Evolutionary conservation across 164 flowering plant species (phyloP), one percentile per base, ranked within the genome.

Genomic region (Tetrastigma voinierianum): DNA sequence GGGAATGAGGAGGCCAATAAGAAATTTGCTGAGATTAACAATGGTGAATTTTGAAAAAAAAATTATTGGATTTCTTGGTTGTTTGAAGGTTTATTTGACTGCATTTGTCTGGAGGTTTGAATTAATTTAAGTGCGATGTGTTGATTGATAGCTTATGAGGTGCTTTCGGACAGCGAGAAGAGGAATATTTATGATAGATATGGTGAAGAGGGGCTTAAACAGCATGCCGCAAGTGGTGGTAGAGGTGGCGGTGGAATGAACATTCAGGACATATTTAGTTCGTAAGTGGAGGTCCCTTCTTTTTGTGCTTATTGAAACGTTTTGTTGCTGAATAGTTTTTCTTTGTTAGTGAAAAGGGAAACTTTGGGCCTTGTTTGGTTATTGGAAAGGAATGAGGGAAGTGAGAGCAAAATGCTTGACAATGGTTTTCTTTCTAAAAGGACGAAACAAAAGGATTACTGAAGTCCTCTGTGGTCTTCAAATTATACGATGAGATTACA

Each of bases 1-100:
- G 99, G 97, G n/a, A 96, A 93, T 66, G 99, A 93, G 67, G 99
- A 96, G 75, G 98, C 99, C 2, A 91, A 83, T 67, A 91, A 86
- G 84, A 80, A 61, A 81, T 96, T 96, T 62, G 90, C 98, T 0
- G 99, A 96, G 73, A 96, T 96, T 55, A 96, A 71, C 62, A 96
- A 96, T 72, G 99, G 99, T 95, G 81, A 14, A 40, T 18, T 57
- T 59, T n/a, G 9, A 21, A 14, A n/a, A n/a, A n/a, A n/a, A n/a
- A n/a, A n/a, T 14, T 46, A 49, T 15, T 18, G 52, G 12, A 2
- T 21, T 17, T 1, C 12, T 32, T 59, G 44, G 17, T 25, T 57
- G 45, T 46, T 47, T 48, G 64, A 9, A 12, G 12, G n/a, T 24
- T 46, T 19, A 23, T 18, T 23, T 47, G 32, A 9, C n/a, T 49